Evolutionary conservation across 2,329 filamentous ascomycete species (phyloP), one percentile per base, ranked within the genome.

Genomic region (Lachnellula cervina): DNA sequence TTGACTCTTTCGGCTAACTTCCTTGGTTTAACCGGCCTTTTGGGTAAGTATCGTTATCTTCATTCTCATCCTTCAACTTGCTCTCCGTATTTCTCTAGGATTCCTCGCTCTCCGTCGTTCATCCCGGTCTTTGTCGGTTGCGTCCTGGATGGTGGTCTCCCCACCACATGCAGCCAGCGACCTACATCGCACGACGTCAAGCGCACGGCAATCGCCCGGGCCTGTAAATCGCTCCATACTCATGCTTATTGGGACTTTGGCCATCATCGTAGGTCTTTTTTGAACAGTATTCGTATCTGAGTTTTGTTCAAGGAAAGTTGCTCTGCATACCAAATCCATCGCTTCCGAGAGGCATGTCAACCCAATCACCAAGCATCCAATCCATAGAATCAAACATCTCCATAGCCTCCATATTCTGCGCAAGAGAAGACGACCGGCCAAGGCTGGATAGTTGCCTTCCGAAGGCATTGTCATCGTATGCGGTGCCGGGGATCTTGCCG

Each of bases 231-330:
- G 90, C 38, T 77, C 94, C 8, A 86, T 91, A 54, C 89, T 89
- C 45, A 93, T 94, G 85, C 88, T 90, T 84, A 66, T 76, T 48
- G 83, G 81, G n/a, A 89, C 86, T 74, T 88, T 86, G 84, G 82
- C 82, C 67, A 87, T 86, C 49, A 81, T 83, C 0, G 72, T 83
- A 44, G 82, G 82, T 4, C 70, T 86, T 4, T 56, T 56, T 42
- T 13, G 6, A 17, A 11, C 38, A n/a, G 37, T 37, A 25, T 86
- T 86, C 70, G 82, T 84, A 11, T 5, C 9, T 11, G 9, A 32
- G 38, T 16, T 42, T 42, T 4, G 16, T n/a, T 42, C 38, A 17
- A 42, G 38, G 17, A 11, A 42, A 17, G 9, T 42, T 42, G 16
- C 16, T 19, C 17, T 40, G 16, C 7, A 40, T 7, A n/a, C 16